These are phyloP conservation scores for Eimeria falciformis DNA, from an alignment of 169 alveolate species.

Conservation along the genomic window DNA sequence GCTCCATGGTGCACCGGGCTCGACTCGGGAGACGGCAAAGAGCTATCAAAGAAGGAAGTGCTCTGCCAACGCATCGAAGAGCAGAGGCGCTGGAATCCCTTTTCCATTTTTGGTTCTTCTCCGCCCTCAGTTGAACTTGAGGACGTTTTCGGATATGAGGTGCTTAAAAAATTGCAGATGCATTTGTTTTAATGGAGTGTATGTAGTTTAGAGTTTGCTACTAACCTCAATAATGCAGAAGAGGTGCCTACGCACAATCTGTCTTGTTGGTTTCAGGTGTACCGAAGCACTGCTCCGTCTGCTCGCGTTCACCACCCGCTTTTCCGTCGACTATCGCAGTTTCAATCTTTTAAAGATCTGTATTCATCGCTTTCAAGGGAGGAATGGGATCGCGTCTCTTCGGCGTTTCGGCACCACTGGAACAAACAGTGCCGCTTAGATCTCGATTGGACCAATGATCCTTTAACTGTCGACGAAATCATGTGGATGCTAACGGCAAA, in stretches of 20 bases:
- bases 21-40: neutral
- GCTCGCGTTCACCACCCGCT: conserved; percentile 81
- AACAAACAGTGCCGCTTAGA: conserved; percentile 81
- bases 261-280: conserved; percentile 71
- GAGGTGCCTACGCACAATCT: neutral
- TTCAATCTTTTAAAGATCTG: conserved; percentile 56
- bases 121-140: conserved; percentile 84
- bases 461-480: conserved; percentile 80
- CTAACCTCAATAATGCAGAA: neutral
- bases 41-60: neutral
- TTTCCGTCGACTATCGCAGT: conserved; percentile 78
- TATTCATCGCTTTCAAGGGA: conserved; percentile 5
- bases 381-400: conserved; percentile 82
- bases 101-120: conserved; percentile 89
- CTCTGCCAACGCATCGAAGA: conserved; percentile 65
- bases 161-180: neutral
- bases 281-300: conserved; percentile 79
- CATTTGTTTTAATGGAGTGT: neutral
- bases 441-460: conserved; percentile 84
- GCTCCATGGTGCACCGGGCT: conserved; percentile 45
- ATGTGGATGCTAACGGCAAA: conserved; percentile 82
- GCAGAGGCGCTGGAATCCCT: conserved; percentile 89
- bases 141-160: conserved; percentile 83
- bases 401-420: conserved; percentile 80
- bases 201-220: too few species aligned